Base-by-base conservation (phyloP, 805 yeast genomes). In the Starmerella stigmatis region DNA sequence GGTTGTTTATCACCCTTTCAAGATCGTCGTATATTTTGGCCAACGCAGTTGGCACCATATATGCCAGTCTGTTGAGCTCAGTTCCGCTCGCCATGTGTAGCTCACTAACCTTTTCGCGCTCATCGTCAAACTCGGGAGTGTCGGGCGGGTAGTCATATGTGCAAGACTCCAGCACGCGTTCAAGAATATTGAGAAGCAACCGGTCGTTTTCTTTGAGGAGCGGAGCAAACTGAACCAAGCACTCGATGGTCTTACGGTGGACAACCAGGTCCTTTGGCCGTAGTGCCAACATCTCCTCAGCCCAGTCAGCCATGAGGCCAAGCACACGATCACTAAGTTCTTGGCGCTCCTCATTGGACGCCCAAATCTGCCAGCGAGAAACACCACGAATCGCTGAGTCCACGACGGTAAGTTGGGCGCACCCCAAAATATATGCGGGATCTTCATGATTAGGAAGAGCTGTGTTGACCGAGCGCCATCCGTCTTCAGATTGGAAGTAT, bases 311-410 rank as follows among this genome's bases (percentile, higher is more conserved):
- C 40, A 94, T 82, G 41, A 86, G 68, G 13, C 70, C 73, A 58
- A 84, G 86, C 37, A 74, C 66, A 41, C 72, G 71, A 37, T 67
- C 68, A 43, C 77, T 65, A 44, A 76, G 67, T 17, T 61, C 68
- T 41, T 78, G 79, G 45, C 72, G 71, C 35, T 71, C 72, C 20
- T 72, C 72, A 5, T 69, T 72, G 6, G 77, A 76, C 56, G 85
- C 86, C 96, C 96, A 89, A 15, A 86, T 78, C 56, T 85, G 77
- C 98, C 99, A 94, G 59, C 99, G 75, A 11, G 92, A 79, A 20
- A 94, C 80, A 29, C 97, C 98, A 48, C 94, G 74, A 27, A 92
- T 75, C 54, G 94, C 81, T 28, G 94, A 81, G 62, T 89, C 97
- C 22, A 86, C 84, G 21, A 86, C 76, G 58, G 78, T 79, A 49